Percentiles rank a stretch among this genome's conserved stretches.
Evolutionary conservation across 129 eudicot genomes (phyloP).

Genomic region (Saposhnikovia divaricata): DNA sequence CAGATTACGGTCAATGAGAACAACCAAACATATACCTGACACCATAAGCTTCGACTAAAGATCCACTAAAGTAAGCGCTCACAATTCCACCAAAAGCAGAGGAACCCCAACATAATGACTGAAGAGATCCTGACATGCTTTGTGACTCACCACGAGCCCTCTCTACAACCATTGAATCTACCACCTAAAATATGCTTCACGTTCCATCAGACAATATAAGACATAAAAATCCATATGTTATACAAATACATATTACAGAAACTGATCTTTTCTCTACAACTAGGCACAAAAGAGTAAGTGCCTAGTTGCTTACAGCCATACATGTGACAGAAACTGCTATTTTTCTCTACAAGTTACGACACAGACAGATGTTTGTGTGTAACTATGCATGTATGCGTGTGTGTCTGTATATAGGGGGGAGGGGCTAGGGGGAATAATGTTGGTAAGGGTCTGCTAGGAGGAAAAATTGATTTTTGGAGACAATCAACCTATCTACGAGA

Average conservation of each 20-base stretch:
- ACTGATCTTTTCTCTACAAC: too few species aligned
- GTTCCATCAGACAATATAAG: conserved; percentile 6
- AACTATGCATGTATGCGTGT: too few species aligned
- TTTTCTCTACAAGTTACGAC: not conserved
- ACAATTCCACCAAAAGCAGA: conserved; percentile 94
- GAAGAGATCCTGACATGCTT: conserved; percentile 97
- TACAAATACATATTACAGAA: not conserved
- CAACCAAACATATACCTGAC: conserved; percentile 62
- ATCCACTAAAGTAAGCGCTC: conserved; percentile 98
- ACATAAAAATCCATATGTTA: not conserved
- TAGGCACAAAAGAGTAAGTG: not conserved
- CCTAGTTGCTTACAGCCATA: not conserved
- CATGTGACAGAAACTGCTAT: not conserved
- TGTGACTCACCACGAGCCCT: conserved; percentile 99
- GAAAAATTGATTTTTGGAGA: not conserved
- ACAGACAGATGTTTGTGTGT: not conserved
- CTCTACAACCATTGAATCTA: conserved; percentile 99
- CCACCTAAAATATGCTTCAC: conserved; percentile 62
- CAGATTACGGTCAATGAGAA: not conserved
- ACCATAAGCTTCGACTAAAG: conserved; percentile 90
- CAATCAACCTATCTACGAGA: not conserved
- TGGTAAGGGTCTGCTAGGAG: too few species aligned
- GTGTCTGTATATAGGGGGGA: too few species aligned
- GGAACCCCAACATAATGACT: conserved; percentile 98
- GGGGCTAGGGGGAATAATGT: too few species aligned